Evolutionary conservation across 1,139 yeast species (phyloP).

Genomic region (Zygosaccharomyces pseudobailii): DNA sequence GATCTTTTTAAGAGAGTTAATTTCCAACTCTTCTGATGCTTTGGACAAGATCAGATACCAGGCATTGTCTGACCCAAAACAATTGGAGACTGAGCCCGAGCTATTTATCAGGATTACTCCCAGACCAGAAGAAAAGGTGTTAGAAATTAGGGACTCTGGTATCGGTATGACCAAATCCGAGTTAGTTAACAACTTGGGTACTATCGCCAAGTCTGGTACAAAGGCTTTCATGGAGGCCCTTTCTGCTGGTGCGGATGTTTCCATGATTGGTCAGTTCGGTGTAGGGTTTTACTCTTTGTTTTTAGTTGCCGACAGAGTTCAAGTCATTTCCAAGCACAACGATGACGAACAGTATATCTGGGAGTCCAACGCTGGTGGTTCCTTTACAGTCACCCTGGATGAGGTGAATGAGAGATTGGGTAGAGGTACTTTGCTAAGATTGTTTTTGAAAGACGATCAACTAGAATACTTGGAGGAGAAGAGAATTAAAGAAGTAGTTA

Average conservation of each 20-base stretch:
- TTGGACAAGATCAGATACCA: conserved; percentile 96
- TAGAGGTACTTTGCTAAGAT: conserved; percentile 94
- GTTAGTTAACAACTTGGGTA: conserved; percentile 98
- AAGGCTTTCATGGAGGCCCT: conserved; percentile 99
- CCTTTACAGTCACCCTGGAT: conserved; percentile 93
- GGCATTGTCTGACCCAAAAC: conserved; percentile 86
- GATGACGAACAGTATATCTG: conserved; percentile 99
- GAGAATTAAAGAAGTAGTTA: conserved; percentile 98
- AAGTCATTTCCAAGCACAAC: conserved; percentile 96
- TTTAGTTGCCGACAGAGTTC: conserved; percentile 98
- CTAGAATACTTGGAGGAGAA: conserved; percentile 98
- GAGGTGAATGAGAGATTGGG: conserved; percentile 77
- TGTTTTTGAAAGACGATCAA: conserved; percentile 98
- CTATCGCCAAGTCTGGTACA: conserved; percentile 99
- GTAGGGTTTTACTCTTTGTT: conserved; percentile 99
- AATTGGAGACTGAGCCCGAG: conserved; percentile 93
- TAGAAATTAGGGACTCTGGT: conserved; percentile 99
- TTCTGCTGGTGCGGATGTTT: conserved; percentile 98
- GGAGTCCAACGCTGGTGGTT: conserved; percentile 99
- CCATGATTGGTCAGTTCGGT: conserved; percentile 99
- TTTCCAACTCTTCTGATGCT: conserved; percentile 97
- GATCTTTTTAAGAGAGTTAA: conserved; percentile 97
- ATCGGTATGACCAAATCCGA: conserved; percentile 99
- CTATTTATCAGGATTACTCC: conserved; percentile 97
- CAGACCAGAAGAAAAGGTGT: conserved; percentile 85